These are phyloP conservation scores for Ananas comosus DNA, from an alignment of 176 grass and related monocot species.

Conservation along the genomic window DNA sequence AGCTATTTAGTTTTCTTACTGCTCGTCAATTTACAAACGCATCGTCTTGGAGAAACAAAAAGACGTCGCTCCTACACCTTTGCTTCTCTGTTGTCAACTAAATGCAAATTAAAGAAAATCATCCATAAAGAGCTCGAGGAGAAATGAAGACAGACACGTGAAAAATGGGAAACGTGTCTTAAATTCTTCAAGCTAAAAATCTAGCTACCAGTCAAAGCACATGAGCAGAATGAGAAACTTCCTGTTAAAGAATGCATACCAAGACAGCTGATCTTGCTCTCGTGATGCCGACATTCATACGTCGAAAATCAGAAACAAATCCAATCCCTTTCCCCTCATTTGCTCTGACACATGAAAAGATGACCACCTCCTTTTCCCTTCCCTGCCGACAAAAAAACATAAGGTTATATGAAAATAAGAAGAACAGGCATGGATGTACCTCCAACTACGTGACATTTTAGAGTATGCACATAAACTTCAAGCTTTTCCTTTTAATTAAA, in stretches of 20 bases:
- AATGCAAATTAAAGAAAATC: too few species aligned
- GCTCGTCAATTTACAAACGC: too few species aligned
- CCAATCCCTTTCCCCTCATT: conserved; percentile 79
- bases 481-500: too few species aligned
- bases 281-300: conserved; percentile 98
- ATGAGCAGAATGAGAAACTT: neutral
- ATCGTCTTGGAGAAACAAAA: too few species aligned
- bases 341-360: conserved; percentile 93
- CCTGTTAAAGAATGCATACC: conserved; percentile 30
- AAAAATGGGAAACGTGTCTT: too few species aligned
- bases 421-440: conserved; percentile 14
- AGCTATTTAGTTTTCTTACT: too few species aligned
- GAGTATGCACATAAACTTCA: too few species aligned
- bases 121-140: too few species aligned
- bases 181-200: neutral
- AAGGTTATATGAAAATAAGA: neutral
- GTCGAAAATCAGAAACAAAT: conserved; percentile 79
- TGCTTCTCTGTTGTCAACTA: too few species aligned
- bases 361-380: conserved; percentile 83
- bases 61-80: too few species aligned
- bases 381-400: conserved; percentile 28
- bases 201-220: neutral
- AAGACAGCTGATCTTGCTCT: conserved; percentile 84
- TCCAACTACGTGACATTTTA: too few species aligned
- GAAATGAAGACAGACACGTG: too few species aligned